phyloP scores from a whole-genome alignment of 2,329 filamentous ascomycete genomes.

The Aspergillaceae sp. region DNA sequence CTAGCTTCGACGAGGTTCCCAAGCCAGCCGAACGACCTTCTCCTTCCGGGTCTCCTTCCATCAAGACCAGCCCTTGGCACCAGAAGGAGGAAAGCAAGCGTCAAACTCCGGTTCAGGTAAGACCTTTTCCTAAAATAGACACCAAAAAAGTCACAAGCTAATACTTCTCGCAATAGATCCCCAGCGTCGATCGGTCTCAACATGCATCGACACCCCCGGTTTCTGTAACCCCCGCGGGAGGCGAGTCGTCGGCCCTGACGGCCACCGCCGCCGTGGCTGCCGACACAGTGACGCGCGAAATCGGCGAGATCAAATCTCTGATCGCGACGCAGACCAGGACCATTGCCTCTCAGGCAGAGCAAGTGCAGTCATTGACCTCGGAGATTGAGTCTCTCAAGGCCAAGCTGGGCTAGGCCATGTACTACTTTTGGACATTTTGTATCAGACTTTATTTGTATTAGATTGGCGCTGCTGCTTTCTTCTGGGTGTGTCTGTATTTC shows the following conservation, averaged over 20 bases:
- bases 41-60: constrained; percentile 16
- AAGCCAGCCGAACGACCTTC: constrained; percentile 62
- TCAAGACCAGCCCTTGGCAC: constrained; percentile 23
- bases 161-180: constrained; percentile 8
- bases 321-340: constrained; percentile 69
- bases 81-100: constrained; percentile 19
- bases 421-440: constrained; percentile 1
- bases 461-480: not conserved
- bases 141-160: too few species aligned
- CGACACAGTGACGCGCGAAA: constrained; percentile 53
- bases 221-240: constrained; percentile 29
- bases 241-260: constrained; percentile 26
- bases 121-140: not conserved
- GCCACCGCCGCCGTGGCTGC: constrained; percentile 28
- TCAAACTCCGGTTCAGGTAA: constrained; percentile 17
- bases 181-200: constrained; percentile 12
- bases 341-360: constrained; percentile 66
- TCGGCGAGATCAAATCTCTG: constrained; percentile 68
- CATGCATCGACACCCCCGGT: constrained; percentile 6
- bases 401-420: constrained; percentile 47
- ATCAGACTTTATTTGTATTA: not conserved
- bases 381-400: constrained; percentile 78
- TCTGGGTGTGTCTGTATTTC: not conserved
- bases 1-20: constrained; percentile 78
- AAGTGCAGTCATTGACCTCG: constrained; percentile 59